Base-by-base conservation (phyloP, 768 basidiomycete species). In the Mycena olivaceomarginata region DNA sequence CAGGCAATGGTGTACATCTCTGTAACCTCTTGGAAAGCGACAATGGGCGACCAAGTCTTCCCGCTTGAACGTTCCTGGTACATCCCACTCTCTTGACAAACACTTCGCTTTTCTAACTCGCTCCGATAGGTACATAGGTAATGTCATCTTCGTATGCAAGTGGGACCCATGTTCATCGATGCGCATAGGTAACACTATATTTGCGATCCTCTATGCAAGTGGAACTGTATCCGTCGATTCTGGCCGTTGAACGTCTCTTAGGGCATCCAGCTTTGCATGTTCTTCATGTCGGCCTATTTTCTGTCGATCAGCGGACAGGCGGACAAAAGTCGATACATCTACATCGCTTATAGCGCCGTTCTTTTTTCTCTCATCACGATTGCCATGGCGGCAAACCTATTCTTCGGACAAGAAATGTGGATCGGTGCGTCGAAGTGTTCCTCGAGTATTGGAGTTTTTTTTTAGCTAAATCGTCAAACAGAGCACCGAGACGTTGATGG, bases 401-500 rank as follows among this genome's bases (percentile, higher is more conserved):
- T 68, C 31, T 77, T 72, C 40, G 46, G 60, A 8, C 43, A 69
- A 31, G 40, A 20, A 43, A 67, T 63, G 67, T 69, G 74, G 62
- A 70, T 65, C 22, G n/a, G 53, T 56, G 10, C 53, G 53, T 22
- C 53, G 6, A 7, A 4, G n/a, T 56, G 6, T 56, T 8, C 22
- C 53, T 56, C 9, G 20, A 22, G 7, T 20, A 15, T 22, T 8
- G 15, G n/a, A 56, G 1, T 56, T 12, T 56, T 12, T 56, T 56
- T n/a, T 31, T 2, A 31, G 4, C 31, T 31, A 4, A 8, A 56
- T 56, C 8, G 20, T 22, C 22, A 15, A 56, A 51, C 7, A 56
- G 68, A 75, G 37, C 74, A 75, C 37, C 43, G 76, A 5, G 63
- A 78, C 22, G 82, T 72, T 46, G 81, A 82, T 0, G 88, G 87